Conservation (phyloP, 2,329 filamentous ascomycete genomes). For the Cytospora mali region DNA sequence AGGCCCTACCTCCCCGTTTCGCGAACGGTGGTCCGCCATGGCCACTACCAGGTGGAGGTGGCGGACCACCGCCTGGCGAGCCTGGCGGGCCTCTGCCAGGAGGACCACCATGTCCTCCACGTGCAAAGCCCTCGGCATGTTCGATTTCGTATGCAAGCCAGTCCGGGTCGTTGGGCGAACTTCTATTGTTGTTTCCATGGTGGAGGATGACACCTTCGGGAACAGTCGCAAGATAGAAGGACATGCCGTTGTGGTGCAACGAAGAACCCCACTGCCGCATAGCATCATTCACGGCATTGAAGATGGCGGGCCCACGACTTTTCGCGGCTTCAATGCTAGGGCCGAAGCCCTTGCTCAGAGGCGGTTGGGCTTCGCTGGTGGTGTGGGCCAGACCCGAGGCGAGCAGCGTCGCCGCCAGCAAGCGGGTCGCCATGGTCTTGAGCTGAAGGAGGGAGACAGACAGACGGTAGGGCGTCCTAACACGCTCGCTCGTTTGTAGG, state of each 20-base stretch:
- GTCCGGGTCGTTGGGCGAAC: conserved; percentile 57
- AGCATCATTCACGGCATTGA: conserved; percentile 72
- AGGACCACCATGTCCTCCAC: conserved; percentile 23
- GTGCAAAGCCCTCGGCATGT: conserved; percentile 69
- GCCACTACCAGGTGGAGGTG: neutral
- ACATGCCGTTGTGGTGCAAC: conserved; percentile 75
- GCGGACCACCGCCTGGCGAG: neutral
- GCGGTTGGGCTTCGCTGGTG: neutral
- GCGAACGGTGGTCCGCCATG: neutral
- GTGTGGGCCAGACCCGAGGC: conserved; percentile 19
- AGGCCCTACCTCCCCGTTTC: neutral
- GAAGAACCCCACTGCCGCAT: conserved; percentile 76
- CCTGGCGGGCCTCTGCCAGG: conserved; percentile 16
- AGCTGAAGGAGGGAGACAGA: neutral
- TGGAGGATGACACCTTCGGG: conserved; percentile 68
- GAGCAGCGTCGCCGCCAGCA: conserved; percentile 18
- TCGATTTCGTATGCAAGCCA: conserved; percentile 80
- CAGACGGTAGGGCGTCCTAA: neutral
- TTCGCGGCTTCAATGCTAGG: conserved; percentile 44
- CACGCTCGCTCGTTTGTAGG: neutral
- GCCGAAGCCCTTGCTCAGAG: conserved; percentile 32
- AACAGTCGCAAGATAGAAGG: conserved; percentile 67
- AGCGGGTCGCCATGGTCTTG: conserved; percentile 18
- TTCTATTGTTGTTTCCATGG: conserved; percentile 57
- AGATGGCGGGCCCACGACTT: conserved; percentile 64